A percentile compares a stretch with the other conserved stretches of the same genome.
phyloP scores from a whole-genome alignment of 148 eudicot species.

The Silene uniflora region DNA sequence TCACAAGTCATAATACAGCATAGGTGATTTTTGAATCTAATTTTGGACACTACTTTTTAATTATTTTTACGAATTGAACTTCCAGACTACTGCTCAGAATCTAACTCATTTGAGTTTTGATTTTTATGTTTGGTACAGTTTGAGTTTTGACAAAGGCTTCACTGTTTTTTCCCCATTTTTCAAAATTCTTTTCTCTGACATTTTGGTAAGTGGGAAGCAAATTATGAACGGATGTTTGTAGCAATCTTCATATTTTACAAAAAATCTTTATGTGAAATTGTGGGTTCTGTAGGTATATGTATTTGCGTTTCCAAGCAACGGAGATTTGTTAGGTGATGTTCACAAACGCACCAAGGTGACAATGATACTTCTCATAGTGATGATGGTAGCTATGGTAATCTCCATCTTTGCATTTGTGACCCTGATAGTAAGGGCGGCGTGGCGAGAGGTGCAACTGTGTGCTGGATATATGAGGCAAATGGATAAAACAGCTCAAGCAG shows the following conservation, averaged over 20 bases:
- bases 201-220: too few relatives aligned
- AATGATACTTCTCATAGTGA: constrained; percentile 32
- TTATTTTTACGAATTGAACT: neutral
- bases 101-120: constrained; percentile 1
- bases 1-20: too few relatives aligned
- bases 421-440: constrained; percentile 30
- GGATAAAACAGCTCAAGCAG: constrained; percentile 75
- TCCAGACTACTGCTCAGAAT: neutral
- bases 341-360: constrained; percentile 25
- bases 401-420: constrained; percentile 26
- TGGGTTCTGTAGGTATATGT: constrained; percentile 9
- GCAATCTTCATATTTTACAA: neutral
- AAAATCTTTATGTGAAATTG: neutral
- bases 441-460: constrained; percentile 47
- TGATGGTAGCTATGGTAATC: constrained; percentile 26
- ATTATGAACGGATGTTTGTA: too few relatives aligned
- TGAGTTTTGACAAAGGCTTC: too few relatives aligned
- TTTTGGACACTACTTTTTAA: too few relatives aligned
- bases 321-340: constrained; percentile 13
- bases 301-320: constrained; percentile 29
- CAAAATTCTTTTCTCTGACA: too few relatives aligned
- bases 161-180: too few relatives aligned
- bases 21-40: too few relatives aligned
- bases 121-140: too few relatives aligned
- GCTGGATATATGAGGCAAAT: constrained; percentile 56